A percentile compares a stretch with the other conserved stretches of the same genome.
Evolutionary conservation across 2,329 filamentous ascomycete genomes (phyloP).

Genomic region (Coleophoma crateriformis): DNA sequence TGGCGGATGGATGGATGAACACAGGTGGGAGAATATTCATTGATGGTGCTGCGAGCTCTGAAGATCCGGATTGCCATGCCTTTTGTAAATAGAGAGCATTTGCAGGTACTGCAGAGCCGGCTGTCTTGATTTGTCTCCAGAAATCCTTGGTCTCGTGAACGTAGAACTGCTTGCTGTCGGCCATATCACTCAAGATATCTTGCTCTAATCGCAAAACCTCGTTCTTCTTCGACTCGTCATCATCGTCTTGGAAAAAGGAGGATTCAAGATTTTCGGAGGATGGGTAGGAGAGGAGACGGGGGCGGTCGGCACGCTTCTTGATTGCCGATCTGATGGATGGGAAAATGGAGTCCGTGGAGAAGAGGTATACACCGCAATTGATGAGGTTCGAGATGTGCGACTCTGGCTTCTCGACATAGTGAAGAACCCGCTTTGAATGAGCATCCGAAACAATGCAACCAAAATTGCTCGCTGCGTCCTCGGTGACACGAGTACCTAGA

Average conservation of each 20-base stretch:
- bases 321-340: conserved; percentile 90
- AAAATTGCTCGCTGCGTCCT: conserved; percentile 92
- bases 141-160: conserved; percentile 99
- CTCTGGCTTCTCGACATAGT: conserved; percentile 99
- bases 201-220: conserved; percentile 93
- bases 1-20: conserved; percentile 88
- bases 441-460: conserved; percentile 95
- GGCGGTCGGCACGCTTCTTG: conserved; percentile 89
- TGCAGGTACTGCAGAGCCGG: conserved; percentile 91
- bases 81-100: conserved; percentile 96
- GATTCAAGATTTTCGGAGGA: conserved; percentile 88
- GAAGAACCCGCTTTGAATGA: conserved; percentile 90
- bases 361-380: conserved; percentile 98
- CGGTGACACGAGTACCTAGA: conserved; percentile 82
- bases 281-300: conserved; percentile 88
- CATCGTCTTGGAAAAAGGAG: conserved; percentile 61
- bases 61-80: conserved; percentile 76
- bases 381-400: conserved; percentile 97
- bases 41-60: conserved; percentile 77
- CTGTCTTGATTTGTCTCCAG: conserved; percentile 99
- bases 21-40: conserved; percentile 87
- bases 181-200: conserved; percentile 91
- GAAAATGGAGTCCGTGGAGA: conserved; percentile 93
- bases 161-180: conserved; percentile 96
- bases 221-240: conserved; percentile 70